Evolutionary conservation across 2,329 filamentous ascomycete genomes (phyloP), one percentile per base, ranked within the genome.

Genomic region (Clarireedia hainanense): DNA sequence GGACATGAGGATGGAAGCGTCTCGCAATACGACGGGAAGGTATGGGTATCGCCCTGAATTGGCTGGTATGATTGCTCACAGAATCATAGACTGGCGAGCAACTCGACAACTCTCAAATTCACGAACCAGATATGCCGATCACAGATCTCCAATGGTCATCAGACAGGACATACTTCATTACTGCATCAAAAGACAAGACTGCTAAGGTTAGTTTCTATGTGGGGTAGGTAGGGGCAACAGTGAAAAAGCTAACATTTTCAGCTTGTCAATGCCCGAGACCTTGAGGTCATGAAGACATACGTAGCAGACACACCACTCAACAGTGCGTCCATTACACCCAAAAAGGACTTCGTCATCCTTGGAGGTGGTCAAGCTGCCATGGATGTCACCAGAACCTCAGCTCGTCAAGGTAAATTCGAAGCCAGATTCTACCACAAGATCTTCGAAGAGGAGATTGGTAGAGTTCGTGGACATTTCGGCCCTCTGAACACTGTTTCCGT

Each of bases 401-500:
- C 91, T 50, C 84, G 94, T 64, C 94, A 99, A 80, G 94, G 94
- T 76, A 97, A 97, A 77, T 99, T 99, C 79, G 94, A 99, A 76
- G 94, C 94, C 46, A 86, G 94, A 64, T 99, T 99, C 81, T 99
- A 96, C 81, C 94, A 99, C 85, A 97, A 95, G 82, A 87, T 99
- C 72, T 97, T 99, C 72, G 91, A 96, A 75, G 92, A 99, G 74
- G 94, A 99, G 79, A 92, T 97, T 69, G 94, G 94, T 65, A 87
- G 94, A 79, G 94, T 99, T 63, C 84, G 91, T 71, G 94, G 94
- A 61, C 94, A 99, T 75, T 99, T 99, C 75, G 94, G 94, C 71
- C 67, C 67, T 37, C 49, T 94, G 88, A 64, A 99, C 80, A 96
- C 94, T 61, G 90, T 99, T 65, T 91, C 94, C 49, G 89, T 89